Percentiles rank a stretch among this genome's conserved stretches.
phyloP scores from a whole-genome alignment of 352 stramenopile genomes.

The Pythium phragmitis region DNA sequence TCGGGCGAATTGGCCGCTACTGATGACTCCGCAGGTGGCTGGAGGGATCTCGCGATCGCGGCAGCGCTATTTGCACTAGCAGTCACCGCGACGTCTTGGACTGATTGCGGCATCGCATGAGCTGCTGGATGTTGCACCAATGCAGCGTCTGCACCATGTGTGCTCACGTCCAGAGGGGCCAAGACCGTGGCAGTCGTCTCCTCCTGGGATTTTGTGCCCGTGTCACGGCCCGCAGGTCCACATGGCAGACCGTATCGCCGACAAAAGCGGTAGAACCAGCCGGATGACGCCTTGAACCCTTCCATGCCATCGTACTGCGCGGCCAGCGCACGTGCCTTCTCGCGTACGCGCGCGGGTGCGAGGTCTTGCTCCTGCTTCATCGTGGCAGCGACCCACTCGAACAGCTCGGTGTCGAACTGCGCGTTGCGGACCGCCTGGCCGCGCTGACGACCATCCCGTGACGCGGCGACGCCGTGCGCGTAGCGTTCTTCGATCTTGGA shows the following conservation, averaged over 20 bases:
- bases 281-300: slow-evolving; percentile 52
- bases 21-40: slow-evolving; percentile 8
- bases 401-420: slow-evolving; percentile 43
- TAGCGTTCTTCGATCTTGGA: slow-evolving; percentile 44
- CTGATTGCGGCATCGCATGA: too few relatives aligned
- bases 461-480: slow-evolving; percentile 28
- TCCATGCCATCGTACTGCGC: slow-evolving; percentile 34
- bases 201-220: background rate
- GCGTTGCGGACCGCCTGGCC: slow-evolving; percentile 37
- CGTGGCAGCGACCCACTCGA: slow-evolving; percentile 35
- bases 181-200: slow-evolving; percentile 5
- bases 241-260: slow-evolving; percentile 38
- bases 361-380: slow-evolving; percentile 27
- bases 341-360: slow-evolving; percentile 30
- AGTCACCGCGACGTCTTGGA: background rate
- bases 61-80: background rate
- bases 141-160: background rate
- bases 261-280: slow-evolving; percentile 60
- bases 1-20: background rate
- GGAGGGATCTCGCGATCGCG: slow-evolving; percentile 17
- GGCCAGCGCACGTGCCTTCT: slow-evolving; percentile 40
- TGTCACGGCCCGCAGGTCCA: slow-evolving; percentile 7
- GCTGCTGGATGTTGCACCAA: slow-evolving; percentile 1
- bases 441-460: slow-evolving; percentile 38
- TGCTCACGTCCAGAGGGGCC: slow-evolving; percentile 5